Percentiles rank a stretch among this genome's conserved stretches.
phyloP scores from a whole-genome alignment of 192 early-diverging fungal species.

The Podila horticola region DNA sequence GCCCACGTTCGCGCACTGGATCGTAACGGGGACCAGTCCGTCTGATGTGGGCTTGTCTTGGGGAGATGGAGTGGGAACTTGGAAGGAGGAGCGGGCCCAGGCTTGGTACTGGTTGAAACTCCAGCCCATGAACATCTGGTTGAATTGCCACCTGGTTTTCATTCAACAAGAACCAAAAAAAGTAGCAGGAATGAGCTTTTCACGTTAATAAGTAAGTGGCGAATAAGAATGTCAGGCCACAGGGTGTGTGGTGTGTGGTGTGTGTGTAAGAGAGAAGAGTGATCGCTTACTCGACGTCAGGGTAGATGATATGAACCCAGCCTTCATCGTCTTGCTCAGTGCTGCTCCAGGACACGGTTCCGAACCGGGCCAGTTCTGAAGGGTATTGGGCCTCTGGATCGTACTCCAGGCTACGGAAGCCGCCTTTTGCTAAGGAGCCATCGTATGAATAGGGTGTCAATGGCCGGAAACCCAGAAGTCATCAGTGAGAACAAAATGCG shows the following conservation, averaged over 20 bases:
- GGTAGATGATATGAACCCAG: slow-evolving; percentile 60
- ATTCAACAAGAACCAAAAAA: not conserved
- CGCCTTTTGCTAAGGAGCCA: slow-evolving; percentile 55
- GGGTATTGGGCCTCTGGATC: slow-evolving; percentile 60
- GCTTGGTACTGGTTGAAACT: slow-evolving; percentile 61
- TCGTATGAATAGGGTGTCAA: not conserved
- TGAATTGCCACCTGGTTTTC: slow-evolving; percentile 66
- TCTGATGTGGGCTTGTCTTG: not conserved
- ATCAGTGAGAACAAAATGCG: not conserved
- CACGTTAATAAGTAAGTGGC: not conserved
- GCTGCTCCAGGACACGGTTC: slow-evolving; percentile 66
- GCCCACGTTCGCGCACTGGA: slow-evolving; percentile 63
- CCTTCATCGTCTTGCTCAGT: slow-evolving; percentile 60
- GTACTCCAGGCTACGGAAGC: slow-evolving; percentile 67
- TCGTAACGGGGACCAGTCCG: slow-evolving; percentile 24
- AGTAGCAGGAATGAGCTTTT: too few species aligned
- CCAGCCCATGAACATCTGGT: slow-evolving; percentile 66
- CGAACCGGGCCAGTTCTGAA: slow-evolving; percentile 73
- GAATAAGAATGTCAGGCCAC: not conserved
- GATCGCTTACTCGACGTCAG: slow-evolving; percentile 50
- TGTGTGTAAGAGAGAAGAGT: not conserved
- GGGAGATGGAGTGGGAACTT: not conserved
- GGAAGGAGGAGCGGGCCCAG: slow-evolving; percentile 56
- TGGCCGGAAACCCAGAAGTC: not conserved
- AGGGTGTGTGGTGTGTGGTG: too few species aligned